phyloP scores from a whole-genome alignment of 805 yeast genomes.

The Candida methanosorbosa region DNA sequence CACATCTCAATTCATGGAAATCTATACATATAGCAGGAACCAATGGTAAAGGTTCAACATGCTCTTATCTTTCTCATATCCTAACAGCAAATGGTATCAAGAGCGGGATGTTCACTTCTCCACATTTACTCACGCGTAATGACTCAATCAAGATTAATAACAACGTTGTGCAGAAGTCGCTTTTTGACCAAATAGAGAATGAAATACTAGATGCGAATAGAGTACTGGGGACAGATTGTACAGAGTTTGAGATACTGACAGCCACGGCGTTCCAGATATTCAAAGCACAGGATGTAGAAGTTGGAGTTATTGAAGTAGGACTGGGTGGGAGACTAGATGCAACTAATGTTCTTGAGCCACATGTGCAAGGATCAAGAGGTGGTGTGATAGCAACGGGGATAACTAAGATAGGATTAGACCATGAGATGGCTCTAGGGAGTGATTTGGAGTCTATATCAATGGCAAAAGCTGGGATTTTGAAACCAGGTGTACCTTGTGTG shows the following conservation, averaged over 20 bases:
- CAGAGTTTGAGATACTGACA: constrained; percentile 83
- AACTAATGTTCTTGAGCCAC: constrained; percentile 57
- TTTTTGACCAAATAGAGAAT: constrained; percentile 37
- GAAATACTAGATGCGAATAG: constrained; percentile 34
- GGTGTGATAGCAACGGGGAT: constrained; percentile 62
- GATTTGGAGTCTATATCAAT: constrained; percentile 57
- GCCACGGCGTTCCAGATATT: constrained; percentile 81
- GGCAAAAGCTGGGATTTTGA: constrained; percentile 85
- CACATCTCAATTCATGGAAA: constrained; percentile 46
- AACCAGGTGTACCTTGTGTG: constrained; percentile 49
- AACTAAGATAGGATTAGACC: constrained; percentile 83
- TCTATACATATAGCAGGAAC: constrained; percentile 95
- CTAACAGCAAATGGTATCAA: constrained; percentile 37
- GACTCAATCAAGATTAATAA: constrained; percentile 72
- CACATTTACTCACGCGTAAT: constrained; percentile 65
- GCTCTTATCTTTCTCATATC: constrained; percentile 69
- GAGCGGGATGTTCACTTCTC: constrained; percentile 83
- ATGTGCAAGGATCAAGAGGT: too few species aligned
- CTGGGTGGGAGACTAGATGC: constrained; percentile 88
- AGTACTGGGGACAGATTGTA: constrained; percentile 46
- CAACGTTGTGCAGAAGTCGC: constrained; percentile 35
- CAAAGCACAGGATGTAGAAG: constrained; percentile 43
- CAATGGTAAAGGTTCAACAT: constrained; percentile 92
- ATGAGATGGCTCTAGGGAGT: constrained; percentile 66
- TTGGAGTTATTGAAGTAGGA: constrained; percentile 91